Evolutionary conservation across 1,284 basidiomycete genomes (phyloP), one percentile per base, ranked within the genome.

Genomic region (Sphaerobolus stellatus): DNA sequence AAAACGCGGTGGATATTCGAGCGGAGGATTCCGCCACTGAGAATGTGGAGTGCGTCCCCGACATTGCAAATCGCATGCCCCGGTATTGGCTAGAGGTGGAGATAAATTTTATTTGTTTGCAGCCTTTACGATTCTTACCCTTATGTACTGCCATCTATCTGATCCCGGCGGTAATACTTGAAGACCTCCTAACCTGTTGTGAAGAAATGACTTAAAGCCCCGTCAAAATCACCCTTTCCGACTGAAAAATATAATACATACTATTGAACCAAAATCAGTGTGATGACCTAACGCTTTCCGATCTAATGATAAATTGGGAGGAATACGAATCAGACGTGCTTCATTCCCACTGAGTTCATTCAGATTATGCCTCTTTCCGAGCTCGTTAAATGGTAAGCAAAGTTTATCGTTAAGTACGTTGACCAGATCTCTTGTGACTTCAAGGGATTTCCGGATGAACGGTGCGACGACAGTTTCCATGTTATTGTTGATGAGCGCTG

Each of bases 61-160:
- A 84, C 53, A 58, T 85, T 85, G 65, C 83, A 83, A 25, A 85
- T 72, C 2, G 80, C 80, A 56, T 83, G 78, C 0, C 80, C 79
- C 1, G 80, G 77, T 25, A 87, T 63, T 1, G 84, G 84, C 78
- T 82, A 52, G n/a, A n/a, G n/a, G n/a, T n/a, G n/a, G n/a, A n/a
- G 6, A 20, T 41, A 40, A 36, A 30, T 5, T 20, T 25, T 44
- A 30, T 14, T 30, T 44, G 30, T n/a, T n/a, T n/a, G 28, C 22
- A 55, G 50, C 25, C 4, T 4, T 20, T 1, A n/a, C 7, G 2
- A 25, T 38, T 41, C 40, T 11, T 50, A 84, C 84, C 72, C 79
- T 78, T 56, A 88, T 74, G 58, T 87, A 89, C 60, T 82, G 81
- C 87, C 87, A 90, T 24, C 76, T 67, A n/a, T 80, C 75, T 9